These are phyloP conservation scores for Blastocystis sp. DNA, from an alignment of 352 stramenopile genomes.

Conservation along the genomic window DNA sequence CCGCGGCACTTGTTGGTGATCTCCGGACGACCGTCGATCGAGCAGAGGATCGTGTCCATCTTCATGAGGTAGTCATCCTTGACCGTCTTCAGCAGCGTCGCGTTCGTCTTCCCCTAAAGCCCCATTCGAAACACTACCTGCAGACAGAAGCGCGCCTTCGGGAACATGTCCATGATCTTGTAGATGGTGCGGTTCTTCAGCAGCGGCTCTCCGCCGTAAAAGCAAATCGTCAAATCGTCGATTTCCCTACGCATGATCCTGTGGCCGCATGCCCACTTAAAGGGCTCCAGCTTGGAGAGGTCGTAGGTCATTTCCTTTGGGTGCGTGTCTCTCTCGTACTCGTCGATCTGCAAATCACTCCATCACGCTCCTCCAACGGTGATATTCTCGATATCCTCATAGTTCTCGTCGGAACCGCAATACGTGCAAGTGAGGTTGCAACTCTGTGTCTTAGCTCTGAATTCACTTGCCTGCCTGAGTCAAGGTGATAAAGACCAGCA, in stretches of 20 bases:
- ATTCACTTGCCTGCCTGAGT: constrained; percentile 30
- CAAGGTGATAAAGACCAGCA: constrained; percentile 64
- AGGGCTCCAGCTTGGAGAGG: constrained; percentile 62
- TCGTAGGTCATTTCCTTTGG: constrained; percentile 69
- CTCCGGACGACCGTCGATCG: constrained; percentile 72
- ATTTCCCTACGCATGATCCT: constrained; percentile 34
- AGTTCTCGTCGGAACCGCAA: constrained; percentile 73
- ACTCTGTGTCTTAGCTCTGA: constrained; percentile 33
- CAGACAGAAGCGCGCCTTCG: constrained; percentile 57
- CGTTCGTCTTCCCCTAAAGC: constrained; percentile 73
- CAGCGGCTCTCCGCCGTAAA: constrained; percentile 73
- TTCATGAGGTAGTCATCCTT: constrained; percentile 72
- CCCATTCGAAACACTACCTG: constrained; percentile 5
- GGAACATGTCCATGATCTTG: constrained; percentile 73
- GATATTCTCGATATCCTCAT: constrained; percentile 71
- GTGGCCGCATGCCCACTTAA: constrained; percentile 15
- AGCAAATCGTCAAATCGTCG: constrained; percentile 73
- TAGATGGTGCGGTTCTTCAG: constrained; percentile 73
- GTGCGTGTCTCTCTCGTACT: constrained; percentile 68
- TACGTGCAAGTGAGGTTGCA: constrained; percentile 74
- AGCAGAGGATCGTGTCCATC: constrained; percentile 73
- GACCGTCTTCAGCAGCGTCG: constrained; percentile 73
- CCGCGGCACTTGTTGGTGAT: constrained; percentile 73
- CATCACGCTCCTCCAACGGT: neutral
- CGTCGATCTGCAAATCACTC: constrained; percentile 38